Evolutionary conservation across 2,329 filamentous ascomycete genomes (phyloP).

Genomic region (Rutstroemia sp.): DNA sequence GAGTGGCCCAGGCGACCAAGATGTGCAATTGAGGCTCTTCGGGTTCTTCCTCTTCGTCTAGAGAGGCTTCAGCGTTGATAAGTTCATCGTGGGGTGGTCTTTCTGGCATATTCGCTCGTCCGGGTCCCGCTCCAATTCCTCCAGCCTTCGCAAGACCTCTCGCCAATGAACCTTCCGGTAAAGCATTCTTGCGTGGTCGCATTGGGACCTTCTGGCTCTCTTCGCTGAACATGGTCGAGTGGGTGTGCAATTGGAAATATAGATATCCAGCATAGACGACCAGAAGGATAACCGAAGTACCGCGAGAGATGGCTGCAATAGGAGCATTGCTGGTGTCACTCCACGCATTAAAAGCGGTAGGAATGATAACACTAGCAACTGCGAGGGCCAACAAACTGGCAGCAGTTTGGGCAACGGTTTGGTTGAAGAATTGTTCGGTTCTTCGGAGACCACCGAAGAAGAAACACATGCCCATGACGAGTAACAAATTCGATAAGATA

Average conservation of each 20-base stretch:
- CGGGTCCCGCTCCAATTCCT: conserved; percentile 26
- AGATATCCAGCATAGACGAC: conserved; percentile 79
- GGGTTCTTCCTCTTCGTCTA: conserved; percentile 57
- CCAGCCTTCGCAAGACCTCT: conserved; percentile 27
- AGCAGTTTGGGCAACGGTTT: conserved; percentile 84
- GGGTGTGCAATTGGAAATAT: conserved; percentile 85
- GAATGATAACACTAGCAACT: conserved; percentile 78
- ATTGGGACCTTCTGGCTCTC: conserved; percentile 71
- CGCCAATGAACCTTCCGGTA: conserved; percentile 26
- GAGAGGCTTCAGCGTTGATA: conserved; percentile 34
- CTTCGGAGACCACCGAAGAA: conserved; percentile 68
- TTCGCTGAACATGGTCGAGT: conserved; percentile 71
- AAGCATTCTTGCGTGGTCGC: conserved; percentile 37
- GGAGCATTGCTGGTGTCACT: conserved; percentile 33
- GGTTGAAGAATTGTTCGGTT: conserved; percentile 81
- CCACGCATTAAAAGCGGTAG: conserved; percentile 71
- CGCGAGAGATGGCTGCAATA: conserved; percentile 60
- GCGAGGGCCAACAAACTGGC: conserved; percentile 61
- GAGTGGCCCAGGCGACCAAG: conserved; percentile 62
- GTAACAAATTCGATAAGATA: conserved; percentile 82
- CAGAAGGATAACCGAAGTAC: conserved; percentile 72
- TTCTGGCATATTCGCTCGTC: conserved; percentile 19
- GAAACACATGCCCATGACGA: conserved; percentile 89
- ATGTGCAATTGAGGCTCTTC: conserved; percentile 71
- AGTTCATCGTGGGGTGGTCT: conserved; percentile 28